Evolutionary conservation across 1,284 basidiomycete genomes (phyloP).

Genomic region (Somion occarium): DNA sequence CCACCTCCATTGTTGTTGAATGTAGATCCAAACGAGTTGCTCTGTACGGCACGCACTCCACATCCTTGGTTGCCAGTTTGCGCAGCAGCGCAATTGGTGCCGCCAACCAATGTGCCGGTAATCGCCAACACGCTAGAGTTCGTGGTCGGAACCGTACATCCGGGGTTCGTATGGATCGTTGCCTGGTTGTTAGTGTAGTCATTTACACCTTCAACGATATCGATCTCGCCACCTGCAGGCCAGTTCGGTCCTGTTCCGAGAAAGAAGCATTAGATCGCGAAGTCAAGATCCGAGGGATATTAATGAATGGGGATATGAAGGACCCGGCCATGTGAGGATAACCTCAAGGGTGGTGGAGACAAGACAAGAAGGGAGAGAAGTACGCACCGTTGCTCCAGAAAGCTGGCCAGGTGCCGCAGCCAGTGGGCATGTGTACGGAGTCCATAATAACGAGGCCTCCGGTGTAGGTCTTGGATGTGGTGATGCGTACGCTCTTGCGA

Average conservation of each 20-base stretch:
- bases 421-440: constrained; percentile 86
- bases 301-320: neutral
- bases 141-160: constrained; percentile 54
- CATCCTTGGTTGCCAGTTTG: constrained; percentile 57
- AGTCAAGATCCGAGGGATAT: neutral
- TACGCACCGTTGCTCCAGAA: constrained; percentile 46
- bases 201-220: constrained; percentile 81
- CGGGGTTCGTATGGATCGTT: constrained; percentile 72
- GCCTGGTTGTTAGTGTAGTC: constrained; percentile 77
- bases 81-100: constrained; percentile 64
- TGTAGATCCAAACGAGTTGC: constrained; percentile 56
- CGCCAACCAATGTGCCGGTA: constrained; percentile 56
- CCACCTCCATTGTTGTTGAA: constrained; percentile 77
- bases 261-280: neutral
- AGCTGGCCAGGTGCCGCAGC: constrained; percentile 82
- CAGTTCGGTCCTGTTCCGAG: constrained; percentile 52
- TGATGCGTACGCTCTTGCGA: constrained; percentile 75
- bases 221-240: constrained; percentile 78
- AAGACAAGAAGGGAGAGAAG: neutral
- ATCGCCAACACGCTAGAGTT: constrained; percentile 47
- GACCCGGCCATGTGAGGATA: too few species aligned
- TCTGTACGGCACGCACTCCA: constrained; percentile 49
- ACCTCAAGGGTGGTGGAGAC: neutral
- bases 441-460: constrained; percentile 78
- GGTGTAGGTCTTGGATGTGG: constrained; percentile 57